Evolutionary conservation across 768 basidiomycete genomes (phyloP).

Genomic region (Hericium rajendrae): DNA sequence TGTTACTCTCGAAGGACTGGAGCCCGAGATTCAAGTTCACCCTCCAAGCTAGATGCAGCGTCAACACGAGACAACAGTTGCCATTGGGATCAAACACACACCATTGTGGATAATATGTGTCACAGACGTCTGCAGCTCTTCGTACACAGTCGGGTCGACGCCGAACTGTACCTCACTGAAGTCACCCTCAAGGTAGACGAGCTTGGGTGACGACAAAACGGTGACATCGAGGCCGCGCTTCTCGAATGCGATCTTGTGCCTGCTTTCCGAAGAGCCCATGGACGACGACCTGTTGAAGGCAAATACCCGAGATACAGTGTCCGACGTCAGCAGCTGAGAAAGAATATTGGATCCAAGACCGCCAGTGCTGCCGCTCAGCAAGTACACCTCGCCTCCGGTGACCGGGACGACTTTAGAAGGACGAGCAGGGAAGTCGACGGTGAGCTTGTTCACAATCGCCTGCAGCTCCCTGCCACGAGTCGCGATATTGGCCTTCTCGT

Average conservation of each 20-base stretch:
- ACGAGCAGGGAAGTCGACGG: slow-evolving; percentile 12
- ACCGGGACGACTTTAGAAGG: background rate
- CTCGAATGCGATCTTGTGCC: slow-evolving; percentile 11
- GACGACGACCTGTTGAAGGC: slow-evolving; percentile 15
- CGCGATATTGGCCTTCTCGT: background rate
- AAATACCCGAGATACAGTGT: slow-evolving; percentile 12
- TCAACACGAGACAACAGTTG: background rate
- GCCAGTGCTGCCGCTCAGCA: slow-evolving; percentile 19
- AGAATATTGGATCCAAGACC: slow-evolving; percentile 17
- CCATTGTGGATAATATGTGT: slow-evolving; percentile 17
- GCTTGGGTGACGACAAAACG: slow-evolving; percentile 12
- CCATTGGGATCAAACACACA: background rate
- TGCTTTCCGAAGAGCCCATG: slow-evolving; percentile 2
- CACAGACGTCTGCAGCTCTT: slow-evolving; percentile 10
- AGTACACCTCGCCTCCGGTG: slow-evolving; percentile 4
- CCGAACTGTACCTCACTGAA: slow-evolving; percentile 6
- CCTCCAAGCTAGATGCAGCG: slow-evolving; percentile 13
- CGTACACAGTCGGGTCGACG: slow-evolving; percentile 4
- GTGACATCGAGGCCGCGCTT: slow-evolving; percentile 13
- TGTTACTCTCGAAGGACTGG: slow-evolving; percentile 15
- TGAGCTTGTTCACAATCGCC: slow-evolving; percentile 14
- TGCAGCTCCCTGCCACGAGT: slow-evolving; percentile 13
- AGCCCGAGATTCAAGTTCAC: slow-evolving; percentile 17
- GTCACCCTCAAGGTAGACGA: slow-evolving; percentile 17
- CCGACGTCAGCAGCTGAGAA: slow-evolving; percentile 8